These are phyloP conservation scores for Pittosporum tobira DNA, from an alignment of 129 eudicot species.

Conservation along the genomic window DNA sequence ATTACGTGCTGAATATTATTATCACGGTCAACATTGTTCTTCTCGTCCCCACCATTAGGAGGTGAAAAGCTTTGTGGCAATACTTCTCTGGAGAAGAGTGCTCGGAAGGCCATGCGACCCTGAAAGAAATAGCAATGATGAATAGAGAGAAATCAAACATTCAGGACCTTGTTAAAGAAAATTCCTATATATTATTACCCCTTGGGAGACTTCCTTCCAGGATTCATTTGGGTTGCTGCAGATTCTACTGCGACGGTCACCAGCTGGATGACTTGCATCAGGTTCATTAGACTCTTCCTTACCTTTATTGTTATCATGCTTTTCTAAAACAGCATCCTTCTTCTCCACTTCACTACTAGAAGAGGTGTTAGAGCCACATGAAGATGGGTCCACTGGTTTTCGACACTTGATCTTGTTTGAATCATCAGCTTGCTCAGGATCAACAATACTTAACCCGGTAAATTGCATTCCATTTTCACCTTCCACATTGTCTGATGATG, in stretches of 20 bases:
- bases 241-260: conserved; percentile 70
- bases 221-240: conserved; percentile 42
- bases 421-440: conserved; percentile 35
- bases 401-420: conserved; percentile 32
- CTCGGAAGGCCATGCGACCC: conserved; percentile 90
- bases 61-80: conserved; percentile 87
- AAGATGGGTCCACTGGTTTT: conserved; percentile 87
- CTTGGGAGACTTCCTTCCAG: conserved; percentile 99
- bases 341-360: conserved; percentile 90
- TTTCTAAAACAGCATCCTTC: conserved; percentile 66
- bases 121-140: conserved; percentile 13
- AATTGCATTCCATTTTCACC: conserved; percentile 29
- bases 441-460: no score
- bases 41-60: conserved; percentile 18
- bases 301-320: conserved; percentile 39
- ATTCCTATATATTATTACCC: conserved; percentile 36
- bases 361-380: conserved; percentile 86
- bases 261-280: conserved; percentile 28
- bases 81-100: conserved; percentile 66
- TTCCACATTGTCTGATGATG: conserved; percentile 57
- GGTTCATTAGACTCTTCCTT: conserved; percentile 50
- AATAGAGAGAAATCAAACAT: background rate
- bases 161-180: background rate
- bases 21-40: conserved; percentile 8
- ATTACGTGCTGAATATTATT: conserved; percentile 14